Conservation (phyloP, 441 rosid species). For the Pelargonium cotyledonis region DNA sequence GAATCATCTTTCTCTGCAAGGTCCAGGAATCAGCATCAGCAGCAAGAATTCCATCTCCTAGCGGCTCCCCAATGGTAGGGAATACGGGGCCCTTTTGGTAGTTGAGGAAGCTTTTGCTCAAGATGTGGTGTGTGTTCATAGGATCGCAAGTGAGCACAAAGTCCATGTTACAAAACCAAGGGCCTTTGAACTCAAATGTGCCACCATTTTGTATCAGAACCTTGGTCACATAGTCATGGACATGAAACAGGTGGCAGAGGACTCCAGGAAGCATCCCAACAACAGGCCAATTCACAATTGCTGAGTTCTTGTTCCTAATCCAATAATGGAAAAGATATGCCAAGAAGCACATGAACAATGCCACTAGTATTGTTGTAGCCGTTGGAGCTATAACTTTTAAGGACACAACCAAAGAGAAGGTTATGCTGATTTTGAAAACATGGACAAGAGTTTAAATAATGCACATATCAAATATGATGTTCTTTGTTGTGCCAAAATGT, state of each 20-base stretch:
- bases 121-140: constrained; percentile 10
- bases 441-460: too few species aligned
- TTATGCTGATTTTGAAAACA: too few species aligned
- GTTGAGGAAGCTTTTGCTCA: constrained; percentile 11
- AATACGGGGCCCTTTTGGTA: constrained; percentile 10
- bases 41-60: constrained; percentile 13
- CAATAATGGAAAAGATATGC: not conserved
- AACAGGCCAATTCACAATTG: constrained; percentile 13
- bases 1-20: not conserved
- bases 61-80: not conserved
- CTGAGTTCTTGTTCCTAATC: constrained; percentile 3
- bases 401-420: too few species aligned
- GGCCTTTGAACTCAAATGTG: constrained; percentile 13
- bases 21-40: constrained; percentile 12
- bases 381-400: too few species aligned
- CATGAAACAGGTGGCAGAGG: not conserved
- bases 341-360: too few species aligned
- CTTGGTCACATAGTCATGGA: constrained; percentile 13
- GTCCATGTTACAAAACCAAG: constrained; percentile 10
- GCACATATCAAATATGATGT: too few species aligned
- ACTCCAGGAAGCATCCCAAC: constrained; percentile 21
- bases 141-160: constrained; percentile 12
- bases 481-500: too few species aligned
- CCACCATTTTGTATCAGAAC: not conserved
- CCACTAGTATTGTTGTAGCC: too few species aligned